Evolutionary conservation across 2,329 filamentous ascomycete species (phyloP).

Genomic region (Xylariales sp.): DNA sequence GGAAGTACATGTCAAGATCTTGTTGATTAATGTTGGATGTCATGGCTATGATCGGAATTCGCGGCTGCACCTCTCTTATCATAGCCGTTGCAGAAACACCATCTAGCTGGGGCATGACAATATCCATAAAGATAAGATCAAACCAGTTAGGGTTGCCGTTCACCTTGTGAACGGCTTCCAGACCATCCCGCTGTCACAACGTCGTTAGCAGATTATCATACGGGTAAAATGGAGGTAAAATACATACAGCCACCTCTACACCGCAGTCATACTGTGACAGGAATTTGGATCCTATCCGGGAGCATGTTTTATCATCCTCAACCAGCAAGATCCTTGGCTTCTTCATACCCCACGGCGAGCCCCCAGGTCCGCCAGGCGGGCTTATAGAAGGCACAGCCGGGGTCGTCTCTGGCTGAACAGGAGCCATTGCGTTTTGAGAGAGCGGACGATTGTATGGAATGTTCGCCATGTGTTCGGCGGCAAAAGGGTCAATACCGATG

Average conservation of each 20-base stretch:
- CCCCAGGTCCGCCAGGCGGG: conserved; percentile 22
- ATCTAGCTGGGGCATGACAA: conserved; percentile 96
- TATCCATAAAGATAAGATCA: conserved; percentile 79
- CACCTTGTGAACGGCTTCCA: conserved; percentile 88
- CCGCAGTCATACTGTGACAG: conserved; percentile 60
- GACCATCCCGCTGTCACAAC: conserved; percentile 66
- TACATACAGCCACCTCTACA: conserved; percentile 63
- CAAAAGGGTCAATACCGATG: conserved; percentile 91
- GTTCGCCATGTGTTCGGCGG: conserved; percentile 89
- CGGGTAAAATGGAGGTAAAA: neutral
- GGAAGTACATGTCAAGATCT: conserved; percentile 95
- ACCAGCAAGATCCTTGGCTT: conserved; percentile 84
- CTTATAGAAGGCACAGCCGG: conserved; percentile 28
- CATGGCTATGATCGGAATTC: conserved; percentile 93
- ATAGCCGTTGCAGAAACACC: conserved; percentile 92
- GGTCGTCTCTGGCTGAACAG: conserved; percentile 34
- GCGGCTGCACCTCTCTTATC: conserved; percentile 79
- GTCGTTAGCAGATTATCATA: conserved; percentile 12
- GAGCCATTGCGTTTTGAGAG: conserved; percentile 36
- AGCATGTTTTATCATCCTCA: conserved; percentile 71
- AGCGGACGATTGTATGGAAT: conserved; percentile 81
- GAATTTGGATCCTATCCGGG: conserved; percentile 65
- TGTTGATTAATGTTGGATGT: conserved; percentile 96
- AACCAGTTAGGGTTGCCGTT: conserved; percentile 46
- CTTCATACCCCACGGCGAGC: conserved; percentile 52